Evolutionary conservation across 371 early-diverging fungal species (phyloP).

Genomic region (Thermomucor indicae-seudaticae): DNA sequence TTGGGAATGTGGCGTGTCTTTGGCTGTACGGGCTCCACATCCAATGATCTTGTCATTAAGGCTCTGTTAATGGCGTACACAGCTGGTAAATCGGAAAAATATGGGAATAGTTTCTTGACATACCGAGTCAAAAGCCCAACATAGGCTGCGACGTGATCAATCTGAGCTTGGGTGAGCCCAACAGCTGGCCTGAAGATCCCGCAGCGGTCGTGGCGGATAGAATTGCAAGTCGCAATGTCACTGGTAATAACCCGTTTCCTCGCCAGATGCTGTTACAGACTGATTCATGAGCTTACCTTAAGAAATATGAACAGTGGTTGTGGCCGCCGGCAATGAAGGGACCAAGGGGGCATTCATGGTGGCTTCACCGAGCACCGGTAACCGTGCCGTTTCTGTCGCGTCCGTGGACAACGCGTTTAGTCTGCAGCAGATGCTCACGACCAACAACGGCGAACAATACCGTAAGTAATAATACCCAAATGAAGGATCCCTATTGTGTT

Average conservation of each 20-base stretch:
- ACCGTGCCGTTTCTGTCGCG: conserved; percentile 52
- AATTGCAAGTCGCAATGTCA: conserved; percentile 29
- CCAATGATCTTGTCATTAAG: conserved; percentile 61
- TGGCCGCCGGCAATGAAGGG: conserved; percentile 67
- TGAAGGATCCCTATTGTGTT: neutral
- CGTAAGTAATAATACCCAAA: conserved; percentile 9
- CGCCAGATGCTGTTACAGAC: neutral
- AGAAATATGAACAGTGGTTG: conserved; percentile 43
- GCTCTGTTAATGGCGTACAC: conserved; percentile 66
- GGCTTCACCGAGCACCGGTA: conserved; percentile 51
- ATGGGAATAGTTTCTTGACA: neutral
- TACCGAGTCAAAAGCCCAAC: too few relatives aligned
- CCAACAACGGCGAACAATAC: conserved; percentile 10
- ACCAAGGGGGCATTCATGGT: conserved; percentile 46
- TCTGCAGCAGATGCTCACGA: conserved; percentile 14
- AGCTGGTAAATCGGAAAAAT: conserved; percentile 38
- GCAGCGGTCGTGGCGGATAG: conserved; percentile 47
- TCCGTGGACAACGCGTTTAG: conserved; percentile 53
- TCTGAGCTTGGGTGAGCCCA: conserved; percentile 68
- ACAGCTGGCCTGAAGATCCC: conserved; percentile 56
- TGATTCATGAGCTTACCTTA: neutral
- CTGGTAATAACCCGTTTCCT: conserved; percentile 17
- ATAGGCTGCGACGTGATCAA: conserved; percentile 59
- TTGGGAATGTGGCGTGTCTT: conserved; percentile 65
- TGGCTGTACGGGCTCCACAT: conserved; percentile 61